Evolutionary conservation across 192 early-diverging fungal genomes (phyloP).

Genomic region (Entomortierella beljakovae): DNA sequence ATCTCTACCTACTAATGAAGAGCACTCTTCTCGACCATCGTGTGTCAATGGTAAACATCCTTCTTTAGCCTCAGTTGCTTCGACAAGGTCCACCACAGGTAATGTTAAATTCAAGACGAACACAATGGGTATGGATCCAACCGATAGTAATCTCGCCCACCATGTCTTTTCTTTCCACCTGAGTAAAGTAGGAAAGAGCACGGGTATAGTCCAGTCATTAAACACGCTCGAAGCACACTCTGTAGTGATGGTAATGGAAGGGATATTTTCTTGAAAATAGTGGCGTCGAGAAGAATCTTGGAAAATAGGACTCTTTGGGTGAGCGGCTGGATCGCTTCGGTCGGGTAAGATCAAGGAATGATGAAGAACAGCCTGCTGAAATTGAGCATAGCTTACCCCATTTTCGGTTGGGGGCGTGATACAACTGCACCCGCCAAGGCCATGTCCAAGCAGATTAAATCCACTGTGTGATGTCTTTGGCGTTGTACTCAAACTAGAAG

Average conservation of each 20-base stretch:
- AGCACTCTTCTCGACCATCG: background rate
- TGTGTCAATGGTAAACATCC: slow-evolving; percentile 1
- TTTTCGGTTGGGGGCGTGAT: background rate
- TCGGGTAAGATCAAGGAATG: background rate
- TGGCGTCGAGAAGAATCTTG: background rate
- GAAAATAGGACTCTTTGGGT: background rate
- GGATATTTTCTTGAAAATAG: background rate
- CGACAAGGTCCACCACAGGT: slow-evolving; percentile 69
- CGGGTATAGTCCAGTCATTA: slow-evolving; percentile 26
- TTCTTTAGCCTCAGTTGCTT: slow-evolving; percentile 46
- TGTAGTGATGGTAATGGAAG: background rate
- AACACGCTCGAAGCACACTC: background rate
- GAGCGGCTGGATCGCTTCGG: background rate
- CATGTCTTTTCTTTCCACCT: slow-evolving; percentile 61
- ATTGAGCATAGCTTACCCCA: background rate
- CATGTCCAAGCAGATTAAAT: background rate
- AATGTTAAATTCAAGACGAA: slow-evolving; percentile 66
- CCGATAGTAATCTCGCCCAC: slow-evolving; percentile 59
- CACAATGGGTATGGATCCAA: slow-evolving; percentile 66
- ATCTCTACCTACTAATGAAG: background rate
- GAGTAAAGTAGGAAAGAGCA: slow-evolving; percentile 69
- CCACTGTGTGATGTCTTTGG: background rate
- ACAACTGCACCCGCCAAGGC: background rate
- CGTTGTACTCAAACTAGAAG: background rate
- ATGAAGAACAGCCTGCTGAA: background rate